Evolutionary conservation across 495 filamentous ascomycete genomes (phyloP), one percentile per base, ranked within the genome.

Genomic region (Terfezia claveryi): DNA sequence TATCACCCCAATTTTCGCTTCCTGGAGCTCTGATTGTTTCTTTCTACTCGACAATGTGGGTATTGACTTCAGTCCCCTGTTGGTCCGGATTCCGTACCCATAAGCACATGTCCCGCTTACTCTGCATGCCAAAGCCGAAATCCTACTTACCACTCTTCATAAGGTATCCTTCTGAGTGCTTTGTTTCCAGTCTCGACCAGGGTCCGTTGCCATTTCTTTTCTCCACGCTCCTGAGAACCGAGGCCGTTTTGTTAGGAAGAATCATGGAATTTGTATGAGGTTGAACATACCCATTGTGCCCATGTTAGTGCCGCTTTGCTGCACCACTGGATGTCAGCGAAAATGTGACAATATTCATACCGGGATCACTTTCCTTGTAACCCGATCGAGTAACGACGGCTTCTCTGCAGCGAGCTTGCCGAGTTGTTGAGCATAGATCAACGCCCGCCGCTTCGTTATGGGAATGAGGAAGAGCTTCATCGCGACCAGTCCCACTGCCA

Each of bases 391-490:
- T 10, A 59, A 49, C 44, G 64, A 66, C 23, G 64, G 64, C 9
- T 58, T 46, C 36, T 58, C 41, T 37, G 58, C 54, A 23, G 63
- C 76, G 32, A 65, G 54, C 51, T 61, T 60, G 46, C 62, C 70
- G 52, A 88, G 68, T 50, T 80, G 79, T 64, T 92, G 82, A 69
- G 85, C 87, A 74, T 95, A 99, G 55, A 99, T 80, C 51, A 99
- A 76, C n/a, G 85, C 83, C 60, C 85, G 80, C 63, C 81, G 74
- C 10, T 86, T 94, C 52, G 89, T 94, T 64, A 99, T 85, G 51
- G 91, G 91, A 57, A 99, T 77, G 55, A 99, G 80, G 72, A 87
- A 94, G 66, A 99, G 77, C 68, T 87, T 84, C 91, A 99, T 96
- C 53, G 72, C 44, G 60, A 7, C 27, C 27, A 32, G 27, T 32